Evolutionary conservation across 2,329 filamentous ascomycete species (phyloP), one percentile per base, ranked within the genome.

Genomic region (Aspergillus sp.): DNA sequence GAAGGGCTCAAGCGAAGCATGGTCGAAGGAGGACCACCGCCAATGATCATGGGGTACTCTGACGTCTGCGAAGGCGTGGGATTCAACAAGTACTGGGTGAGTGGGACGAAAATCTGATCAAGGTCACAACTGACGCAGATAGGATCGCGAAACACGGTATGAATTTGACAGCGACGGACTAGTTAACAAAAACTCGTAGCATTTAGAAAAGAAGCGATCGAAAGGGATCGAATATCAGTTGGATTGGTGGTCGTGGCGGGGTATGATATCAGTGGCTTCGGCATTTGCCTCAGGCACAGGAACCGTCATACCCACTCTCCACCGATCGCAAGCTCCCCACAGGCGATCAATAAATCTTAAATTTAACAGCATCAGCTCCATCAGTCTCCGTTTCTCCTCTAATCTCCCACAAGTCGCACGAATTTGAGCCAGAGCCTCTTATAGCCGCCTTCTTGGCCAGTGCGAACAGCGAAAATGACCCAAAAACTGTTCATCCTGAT

Each of bases 41-140:
- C 79, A 1, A 77, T 74, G 64, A 78, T 83, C 47, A 62, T 83
- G 30, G 75, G 75, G 0, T 82, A 80, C 57, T 68, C 68, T 0
- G 78, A 83, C 51, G 79, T 83, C 0, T 81, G 78, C 43, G 76
- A 80, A 11, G 79, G 79, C 0, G 80, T 82, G 22, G 80, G 81
- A 0, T 82, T 83, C 57, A 77, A 77, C 50, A 76, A 79, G 31
- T 81, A 81, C 59, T 80, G 75, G 72, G 74, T 74, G 61, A 54
- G 71, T 68, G 11, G 7, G 13, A 22, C 49, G 9, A 15, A 23
- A 22, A 7, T 34, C 34, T 0, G 6, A 74, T 79, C 55, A 70
- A 38, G 15, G 17, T 1, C 9, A 41, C 11, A 8, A 34, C 53
- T 60, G 25, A 63, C 19, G 34, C 6, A 15, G 7, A 0, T 23